A percentile compares a stretch with the other conserved stretches of the same genome.
These are phyloP conservation scores for Thalassiosira mediterranea DNA, from an alignment of 352 stramenopile genomes.

Conservation along the genomic window DNA sequence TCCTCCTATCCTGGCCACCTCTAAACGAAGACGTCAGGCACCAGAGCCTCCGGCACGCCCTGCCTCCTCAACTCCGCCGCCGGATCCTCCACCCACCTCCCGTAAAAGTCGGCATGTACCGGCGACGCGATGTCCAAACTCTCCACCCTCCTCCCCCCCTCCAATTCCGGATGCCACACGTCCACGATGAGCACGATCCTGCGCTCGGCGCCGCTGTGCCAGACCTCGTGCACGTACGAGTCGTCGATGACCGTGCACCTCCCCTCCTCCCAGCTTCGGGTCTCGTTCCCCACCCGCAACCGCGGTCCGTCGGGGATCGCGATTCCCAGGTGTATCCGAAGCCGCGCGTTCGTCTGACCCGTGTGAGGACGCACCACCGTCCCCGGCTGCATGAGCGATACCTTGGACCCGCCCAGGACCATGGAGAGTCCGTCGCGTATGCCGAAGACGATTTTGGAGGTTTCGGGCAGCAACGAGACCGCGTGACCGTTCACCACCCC, in stretches of 20 bases:
- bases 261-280: conserved; percentile 8
- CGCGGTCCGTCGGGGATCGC: conserved; percentile 8
- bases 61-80: neutral
- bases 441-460: neutral
- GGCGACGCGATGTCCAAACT: neutral
- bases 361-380: conserved; percentile 30
- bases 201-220: conserved; percentile 5
- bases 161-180: conserved; percentile 89
- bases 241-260: conserved; percentile 42
- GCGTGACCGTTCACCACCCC: neutral
- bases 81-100: no score
- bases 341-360: conserved; percentile 24
- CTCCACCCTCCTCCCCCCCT: neutral
- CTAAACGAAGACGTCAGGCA: neutral
- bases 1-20: neutral
- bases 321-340: conserved; percentile 32
- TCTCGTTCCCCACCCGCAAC: conserved; percentile 17
- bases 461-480: neutral
- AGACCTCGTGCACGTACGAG: conserved; percentile 29
- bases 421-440: conserved; percentile 5
- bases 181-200: conserved; percentile 69
- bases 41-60: neutral
- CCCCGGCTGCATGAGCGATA: conserved; percentile 14
- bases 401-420: neutral
- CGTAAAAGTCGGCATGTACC: neutral